Percentiles rank a stretch among this genome's conserved stretches.
Evolutionary conservation across 2,329 filamentous ascomycete species (phyloP).

Genomic region (Aspergillus niger): DNA sequence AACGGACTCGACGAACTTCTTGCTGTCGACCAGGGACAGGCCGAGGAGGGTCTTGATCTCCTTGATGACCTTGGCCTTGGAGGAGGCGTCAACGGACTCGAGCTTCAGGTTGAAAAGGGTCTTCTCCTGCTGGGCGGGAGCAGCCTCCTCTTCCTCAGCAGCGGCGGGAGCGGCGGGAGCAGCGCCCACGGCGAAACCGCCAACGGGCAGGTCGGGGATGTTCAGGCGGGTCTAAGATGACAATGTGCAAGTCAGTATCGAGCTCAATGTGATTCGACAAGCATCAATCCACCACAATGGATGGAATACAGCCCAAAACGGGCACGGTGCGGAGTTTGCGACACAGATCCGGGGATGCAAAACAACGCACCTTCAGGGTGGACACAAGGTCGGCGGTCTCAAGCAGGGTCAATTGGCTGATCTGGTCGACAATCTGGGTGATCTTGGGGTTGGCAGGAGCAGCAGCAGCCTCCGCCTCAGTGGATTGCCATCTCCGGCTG

Average conservation of each 20-base stretch:
- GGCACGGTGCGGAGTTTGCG: slow-evolving; percentile 1
- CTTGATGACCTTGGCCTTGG: slow-evolving; percentile 99
- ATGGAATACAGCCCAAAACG: background rate
- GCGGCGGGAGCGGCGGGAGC: slow-evolving; percentile 62
- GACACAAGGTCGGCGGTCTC: slow-evolving; percentile 97
- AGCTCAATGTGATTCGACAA: background rate
- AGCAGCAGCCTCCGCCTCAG: slow-evolving; percentile 62
- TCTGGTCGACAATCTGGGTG: slow-evolving; percentile 91
- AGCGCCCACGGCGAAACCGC: slow-evolving; percentile 77
- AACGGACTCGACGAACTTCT: slow-evolving; percentile 99
- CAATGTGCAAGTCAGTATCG: slow-evolving; percentile 1
- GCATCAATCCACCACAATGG: background rate
- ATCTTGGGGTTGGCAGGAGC: slow-evolving; percentile 83
- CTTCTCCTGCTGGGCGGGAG: slow-evolving; percentile 86
- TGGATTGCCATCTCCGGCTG: slow-evolving; percentile 83
- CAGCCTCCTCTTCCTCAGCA: slow-evolving; percentile 79
- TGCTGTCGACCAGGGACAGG: slow-evolving; percentile 94
- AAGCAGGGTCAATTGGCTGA: slow-evolving; percentile 94
- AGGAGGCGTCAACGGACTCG: slow-evolving; percentile 77
- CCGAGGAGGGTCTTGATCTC: slow-evolving; percentile 97
- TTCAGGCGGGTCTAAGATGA: slow-evolving; percentile 77
- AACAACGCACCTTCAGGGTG: slow-evolving; percentile 76
- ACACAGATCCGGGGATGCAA: background rate
- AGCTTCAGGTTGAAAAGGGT: slow-evolving; percentile 97
- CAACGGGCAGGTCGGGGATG: slow-evolving; percentile 95